Conservation (phyloP, 2,329 filamentous ascomycete species). For the Phialophora macrospora region DNA sequence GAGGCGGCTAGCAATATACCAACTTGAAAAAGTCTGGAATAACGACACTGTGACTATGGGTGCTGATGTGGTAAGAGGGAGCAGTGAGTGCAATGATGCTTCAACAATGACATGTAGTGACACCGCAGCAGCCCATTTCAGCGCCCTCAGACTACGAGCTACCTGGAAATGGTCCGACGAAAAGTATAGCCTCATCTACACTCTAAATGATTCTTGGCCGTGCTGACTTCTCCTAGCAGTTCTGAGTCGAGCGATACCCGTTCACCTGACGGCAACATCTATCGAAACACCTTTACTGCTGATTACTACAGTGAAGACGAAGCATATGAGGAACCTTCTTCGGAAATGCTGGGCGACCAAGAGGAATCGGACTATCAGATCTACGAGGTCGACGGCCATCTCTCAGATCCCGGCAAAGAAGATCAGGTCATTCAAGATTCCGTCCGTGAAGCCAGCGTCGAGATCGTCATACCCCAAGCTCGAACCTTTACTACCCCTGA, state of each 20-base stretch:
- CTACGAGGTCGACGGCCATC: slow-evolving; percentile 14
- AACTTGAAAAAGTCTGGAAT: slow-evolving; percentile 42
- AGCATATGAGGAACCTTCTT: slow-evolving; percentile 12
- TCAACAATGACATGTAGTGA: slow-evolving; percentile 11
- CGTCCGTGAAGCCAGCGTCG: slow-evolving; percentile 29
- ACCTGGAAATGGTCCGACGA: slow-evolving; percentile 42
- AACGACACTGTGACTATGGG: slow-evolving; percentile 55
- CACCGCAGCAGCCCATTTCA: slow-evolving; percentile 20
- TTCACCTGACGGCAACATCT: not conserved
- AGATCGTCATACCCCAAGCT: slow-evolving; percentile 27
- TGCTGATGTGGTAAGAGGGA: slow-evolving; percentile 55
- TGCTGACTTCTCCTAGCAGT: slow-evolving; percentile 4
- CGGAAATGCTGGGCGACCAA: slow-evolving; percentile 8
- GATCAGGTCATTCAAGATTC: slow-evolving; percentile 34
- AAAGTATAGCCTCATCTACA: slow-evolving; percentile 29
- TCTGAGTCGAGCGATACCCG: not conserved
- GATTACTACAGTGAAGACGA: slow-evolving; percentile 47
- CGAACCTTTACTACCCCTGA: slow-evolving; percentile 33
- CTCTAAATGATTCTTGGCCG: not conserved
- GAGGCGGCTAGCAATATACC: slow-evolving; percentile 45
- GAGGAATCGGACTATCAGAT: slow-evolving; percentile 10
- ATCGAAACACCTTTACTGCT: slow-evolving; percentile 48
- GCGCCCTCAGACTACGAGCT: slow-evolving; percentile 42
- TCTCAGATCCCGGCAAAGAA: slow-evolving; percentile 20
- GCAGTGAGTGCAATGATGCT: slow-evolving; percentile 27